Base-by-base conservation (phyloP, 495 filamentous ascomycete genomes). In the Xanthoparmelia taractica region DNA sequence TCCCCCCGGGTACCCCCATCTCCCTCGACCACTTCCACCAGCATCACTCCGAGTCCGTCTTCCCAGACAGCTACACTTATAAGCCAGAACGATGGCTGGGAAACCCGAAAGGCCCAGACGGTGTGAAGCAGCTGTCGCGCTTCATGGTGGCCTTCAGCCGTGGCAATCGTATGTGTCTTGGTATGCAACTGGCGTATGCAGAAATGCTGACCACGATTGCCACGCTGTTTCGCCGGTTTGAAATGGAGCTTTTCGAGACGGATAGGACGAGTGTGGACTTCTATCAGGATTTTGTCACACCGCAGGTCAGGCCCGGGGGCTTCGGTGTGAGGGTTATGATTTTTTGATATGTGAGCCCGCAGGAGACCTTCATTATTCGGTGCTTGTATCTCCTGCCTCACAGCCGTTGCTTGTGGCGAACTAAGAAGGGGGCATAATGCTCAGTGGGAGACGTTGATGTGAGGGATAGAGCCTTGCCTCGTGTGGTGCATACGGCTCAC, bases 21-120 rank as follows among this genome's bases (percentile, higher is more conserved):
- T 68, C 71, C 50, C 74, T 76, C 71, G 63, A 60, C 27, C 58
- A 60, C 45, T 38, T 60, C 41, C 41, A 20, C 38, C 27, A 31
- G 38, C 37, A 58, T 36, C 62, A 64, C 62, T 31, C 58, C 52
- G 20, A 59, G 27, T 41, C 25, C 43, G 48, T 63, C 23, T 67
- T 64, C 37, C 65, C 61, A 18, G 61, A 64, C 20, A 47, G 41
- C 25, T 40, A 48, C 18, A 58, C 52, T 33, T 67, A 70, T 65
- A 65, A 73, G 18, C 82, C 83, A 0, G 74, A 79, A n/a, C 74
- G 82, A 27, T 85, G 79, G 78, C 66, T 81, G 27, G 65, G 64
- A 12, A 68, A 72, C 6, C 67, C 47, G 47, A 50, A 59, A 56
- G 56, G 23, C 55, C 54, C 57, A 23, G 43, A 61, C 25, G 58